Percentiles rank a stretch among this genome's conserved stretches.
These are phyloP conservation scores for Xylaria polymorpha DNA, from an alignment of 2,329 filamentous ascomycete species.

Conservation along the genomic window DNA sequence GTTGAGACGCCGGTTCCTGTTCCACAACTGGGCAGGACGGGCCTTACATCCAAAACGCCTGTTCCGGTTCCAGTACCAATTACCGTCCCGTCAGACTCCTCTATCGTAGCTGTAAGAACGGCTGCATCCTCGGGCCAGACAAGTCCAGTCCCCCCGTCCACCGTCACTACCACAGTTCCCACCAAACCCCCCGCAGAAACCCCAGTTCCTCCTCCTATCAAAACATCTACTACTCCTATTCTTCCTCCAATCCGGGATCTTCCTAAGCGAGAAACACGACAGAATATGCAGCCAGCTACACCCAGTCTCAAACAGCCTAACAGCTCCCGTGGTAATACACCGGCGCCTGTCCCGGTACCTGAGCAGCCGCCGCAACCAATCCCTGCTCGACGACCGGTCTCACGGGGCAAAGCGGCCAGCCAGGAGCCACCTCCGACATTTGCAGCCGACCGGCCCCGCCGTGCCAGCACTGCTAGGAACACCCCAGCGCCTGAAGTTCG, in stretches of 20 bases:
- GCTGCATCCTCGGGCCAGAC: conserved; percentile 45
- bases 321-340: conserved; percentile 48
- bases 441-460: conserved; percentile 65
- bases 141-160: conserved; percentile 50
- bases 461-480: conserved; percentile 67
- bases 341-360: conserved; percentile 52
- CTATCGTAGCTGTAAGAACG: conserved; percentile 44
- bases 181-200: conserved; percentile 56
- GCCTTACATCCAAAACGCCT: conserved; percentile 51
- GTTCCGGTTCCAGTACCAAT: conserved; percentile 49
- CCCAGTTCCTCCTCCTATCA: conserved; percentile 53
- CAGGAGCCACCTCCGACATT: conserved; percentile 63
- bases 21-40: conserved; percentile 47
- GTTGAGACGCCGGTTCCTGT: conserved; percentile 51
- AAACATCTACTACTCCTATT: conserved; percentile 54
- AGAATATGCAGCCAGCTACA: conserved; percentile 54
- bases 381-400: conserved; percentile 59
- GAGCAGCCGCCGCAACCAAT: conserved; percentile 29
- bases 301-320: conserved; percentile 47
- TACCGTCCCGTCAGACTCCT: conserved; percentile 44
- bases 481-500: conserved; percentile 64
- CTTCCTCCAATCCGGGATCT: conserved; percentile 52
- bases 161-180: conserved; percentile 53
- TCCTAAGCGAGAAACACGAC: conserved; percentile 60
- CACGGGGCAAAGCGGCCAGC: conserved; percentile 64